Base-by-base conservation (phyloP, 2,329 filamentous ascomycete genomes). In the Aspergillus sp. region DNA sequence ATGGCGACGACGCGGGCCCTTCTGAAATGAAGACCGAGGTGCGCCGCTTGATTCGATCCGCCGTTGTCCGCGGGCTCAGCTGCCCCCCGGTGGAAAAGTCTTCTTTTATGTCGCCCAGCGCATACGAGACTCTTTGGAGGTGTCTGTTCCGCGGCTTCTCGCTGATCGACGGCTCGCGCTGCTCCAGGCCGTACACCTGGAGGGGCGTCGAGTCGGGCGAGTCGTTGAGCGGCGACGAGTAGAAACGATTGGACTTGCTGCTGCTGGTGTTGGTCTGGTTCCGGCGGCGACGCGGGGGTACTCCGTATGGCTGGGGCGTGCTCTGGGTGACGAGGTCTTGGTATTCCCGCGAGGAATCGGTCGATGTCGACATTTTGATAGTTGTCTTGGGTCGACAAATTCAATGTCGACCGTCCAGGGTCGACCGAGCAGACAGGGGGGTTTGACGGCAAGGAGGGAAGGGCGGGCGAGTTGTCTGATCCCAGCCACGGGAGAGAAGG, bases 81-180 rank as follows among this genome's bases (percentile, higher is more conserved):
- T 52, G 42, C n/a, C n/a, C n/a, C n/a, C n/a, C n/a, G 8, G 49
- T 38, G 7, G 51, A 41, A 13, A 55, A 41, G 33, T 58, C 53
- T 35, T 58, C 54, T 16, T 51, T 53, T 37, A 57, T 57, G 30
- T 57, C 54, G 34, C 49, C 55, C 26, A 59, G 51, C 26, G 51
- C 54, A 34, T 57, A 45, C n/a, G 55, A 59, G 31, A 59, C 44
- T 24, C 55, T 49, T 26, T 39, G 44, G 15, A 58, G 32, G n/a
- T n/a, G n/a, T 12, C 54, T 43, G 15, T 47, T 49, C 19, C 50
- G 51, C 15, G 30, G 30, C 24, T 45, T 47, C 26, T 52, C 43
- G 15, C 36, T 29, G 33, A 58, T 49, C 4, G 55, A 59, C 19
- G 52, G 49, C 16, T 50, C 49, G 32, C 56, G 53, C 36, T 52